Base-by-base conservation (phyloP, 805 yeast species). In the Pichia thaimueangensis region DNA sequence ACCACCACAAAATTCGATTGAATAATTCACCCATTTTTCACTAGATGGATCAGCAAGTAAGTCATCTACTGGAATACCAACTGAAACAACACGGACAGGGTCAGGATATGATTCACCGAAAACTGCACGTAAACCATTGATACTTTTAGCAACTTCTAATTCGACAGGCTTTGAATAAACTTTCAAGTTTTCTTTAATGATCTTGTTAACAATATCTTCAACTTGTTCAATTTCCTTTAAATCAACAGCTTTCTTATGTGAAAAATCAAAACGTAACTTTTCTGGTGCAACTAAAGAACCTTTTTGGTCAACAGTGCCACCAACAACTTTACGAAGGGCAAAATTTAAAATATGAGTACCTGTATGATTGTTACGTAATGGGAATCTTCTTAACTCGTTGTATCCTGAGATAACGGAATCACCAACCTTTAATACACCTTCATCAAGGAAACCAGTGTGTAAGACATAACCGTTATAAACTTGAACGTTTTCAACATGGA, bases 51-150 rank as follows among this genome's bases (percentile, higher is more conserved):
- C 71, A 6, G 72, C 70, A 51, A 91, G 62, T 53, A 93, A 70
- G 12, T 84, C 93, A 21, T 85, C 88, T 34, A 93, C 88, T 36
- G 96, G 80, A 31, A 76, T 82, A 59, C 99, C 99, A 58, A 93
- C 85, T 24, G 96, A 86, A 37, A 93, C 97, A 53, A 93, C 98
- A 63, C 98, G 81, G 19, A 93, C 99, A 30, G 98, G 99, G 60
- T 93, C 97, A 33, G 99, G 99, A 60, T 93, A 93, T 3, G 96
- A 87, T 71, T 93, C 99, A 58, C 98, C 98, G 57, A 93, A 93
- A 32, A 93, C 98, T 43, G 98, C 98, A 68, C 98, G 86, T 36
- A 93, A 80, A 24, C 97, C 94, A 51, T 65, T 68, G 53, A 93
- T 89, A 37, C 74, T 67, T 56, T 75, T 79, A 31, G 97, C 98